Base-by-base conservation (phyloP, 208 protist genomes). In the Leishmania braziliensis region DNA sequence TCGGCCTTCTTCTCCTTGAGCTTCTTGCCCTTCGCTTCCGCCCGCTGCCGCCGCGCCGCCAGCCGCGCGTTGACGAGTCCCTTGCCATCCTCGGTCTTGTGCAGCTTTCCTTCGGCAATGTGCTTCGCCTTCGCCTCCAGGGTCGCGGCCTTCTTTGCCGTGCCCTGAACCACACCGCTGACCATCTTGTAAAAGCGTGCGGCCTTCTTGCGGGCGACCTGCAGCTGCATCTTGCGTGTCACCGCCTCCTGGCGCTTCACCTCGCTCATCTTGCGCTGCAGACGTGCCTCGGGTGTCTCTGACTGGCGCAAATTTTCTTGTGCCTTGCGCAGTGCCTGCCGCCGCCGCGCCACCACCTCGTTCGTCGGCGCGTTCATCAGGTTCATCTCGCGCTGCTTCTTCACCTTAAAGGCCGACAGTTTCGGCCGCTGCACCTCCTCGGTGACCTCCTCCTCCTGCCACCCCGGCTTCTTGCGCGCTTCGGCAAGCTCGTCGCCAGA, bases 171-270 rank as follows among this genome's bases (percentile, higher is more conserved):
- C 53, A 95, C 91, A 36, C 91, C 87, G 82, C 94, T 97, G 63
- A 96, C 92, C 93, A 96, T 96, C 87, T 96, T 96, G 87, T 96
- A 97, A 86, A 97, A 96, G 53, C 91, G 86, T 12, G 93, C 93
- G 8, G 93, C 91, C 92, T 97, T 97, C 90, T 98, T 97, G 81
- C 93, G 92, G 0, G 91, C 93, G n/a, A 96, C 93, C 86, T 95
- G 90, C 80, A 97, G 88, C 88, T 96, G 92, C 95, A 96, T 98
- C 81, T 94, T 93, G n/a, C 90, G 91, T 33, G 91, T 93, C 39
- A 86, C 91, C 16, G 82, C 80, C 85, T 96, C 92, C 88, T 98
- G 81, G 77, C 88, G 88, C 84, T 94, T 92, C 43, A 86, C 84
- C 77, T 95, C 89, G 18, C 84, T 77, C 60, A 96, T 80, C 86